phyloP scores from a whole-genome alignment of 805 yeast genomes.

The Wickerhamiella allomyrinae region DNA sequence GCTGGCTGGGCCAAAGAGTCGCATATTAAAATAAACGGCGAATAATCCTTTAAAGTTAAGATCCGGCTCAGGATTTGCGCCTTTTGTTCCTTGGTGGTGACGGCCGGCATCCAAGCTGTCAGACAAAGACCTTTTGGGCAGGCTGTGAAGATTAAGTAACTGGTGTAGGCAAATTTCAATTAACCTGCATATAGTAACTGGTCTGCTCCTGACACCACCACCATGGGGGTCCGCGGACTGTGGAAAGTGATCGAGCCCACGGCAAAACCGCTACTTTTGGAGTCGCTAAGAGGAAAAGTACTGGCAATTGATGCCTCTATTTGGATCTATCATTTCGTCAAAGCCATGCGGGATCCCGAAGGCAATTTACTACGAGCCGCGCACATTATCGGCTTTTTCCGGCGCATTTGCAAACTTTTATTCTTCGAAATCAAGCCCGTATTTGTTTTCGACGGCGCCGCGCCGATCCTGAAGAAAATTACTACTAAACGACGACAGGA shows the following conservation, averaged over 20 bases:
- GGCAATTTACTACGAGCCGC: conserved; percentile 68
- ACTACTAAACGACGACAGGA: conserved; percentile 65
- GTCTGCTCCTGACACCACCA: background rate
- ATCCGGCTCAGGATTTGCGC: conserved; percentile 47
- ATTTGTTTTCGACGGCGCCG: conserved; percentile 66
- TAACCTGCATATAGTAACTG: background rate
- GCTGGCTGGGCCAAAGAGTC: conserved; percentile 68
- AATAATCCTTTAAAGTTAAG: conserved; percentile 51
- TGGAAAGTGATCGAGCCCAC: conserved; percentile 89
- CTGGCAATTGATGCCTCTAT: conserved; percentile 96
- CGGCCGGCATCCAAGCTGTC: background rate
- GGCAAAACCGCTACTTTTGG: conserved; percentile 80
- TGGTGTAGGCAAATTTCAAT: background rate
- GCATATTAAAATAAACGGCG: conserved; percentile 55
- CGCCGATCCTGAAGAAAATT: conserved; percentile 54
- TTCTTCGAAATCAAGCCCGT: conserved; percentile 69
- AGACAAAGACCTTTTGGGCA: too few species aligned
- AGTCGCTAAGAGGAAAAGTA: conserved; percentile 59
- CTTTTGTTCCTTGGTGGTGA: conserved; percentile 16
- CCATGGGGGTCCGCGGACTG: conserved; percentile 95
- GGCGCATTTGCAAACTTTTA: conserved; percentile 80
- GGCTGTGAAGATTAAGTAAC: background rate
- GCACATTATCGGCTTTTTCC: conserved; percentile 88
- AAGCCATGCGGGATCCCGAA: conserved; percentile 78
- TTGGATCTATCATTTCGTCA: conserved; percentile 94